These are phyloP conservation scores for Dactylellina drechsleri DNA, from an alignment of 2,329 filamentous ascomycete genomes.

Conservation along the genomic window DNA sequence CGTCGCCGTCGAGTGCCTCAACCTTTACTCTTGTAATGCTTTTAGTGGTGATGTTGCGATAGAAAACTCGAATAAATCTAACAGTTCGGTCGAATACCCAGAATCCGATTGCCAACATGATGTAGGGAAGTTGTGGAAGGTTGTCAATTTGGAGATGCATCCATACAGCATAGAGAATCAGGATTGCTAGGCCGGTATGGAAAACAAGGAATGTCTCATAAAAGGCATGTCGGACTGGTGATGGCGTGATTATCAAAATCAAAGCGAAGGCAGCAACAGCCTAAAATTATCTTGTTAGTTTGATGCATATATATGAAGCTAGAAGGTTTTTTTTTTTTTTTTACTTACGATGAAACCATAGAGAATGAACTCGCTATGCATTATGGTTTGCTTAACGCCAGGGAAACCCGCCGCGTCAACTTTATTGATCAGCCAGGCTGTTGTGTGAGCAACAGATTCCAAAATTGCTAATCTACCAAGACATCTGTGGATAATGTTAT, in stretches of 20 bases:
- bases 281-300: conserved; percentile 43
- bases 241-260: conserved; percentile 73
- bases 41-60: conserved; percentile 67
- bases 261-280: conserved; percentile 65
- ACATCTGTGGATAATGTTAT: conserved; percentile 90
- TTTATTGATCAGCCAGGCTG: conserved; percentile 79
- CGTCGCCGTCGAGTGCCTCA: conserved; percentile 81
- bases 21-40: conserved; percentile 72
- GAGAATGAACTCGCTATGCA: conserved; percentile 71
- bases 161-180: conserved; percentile 77
- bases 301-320: background rate
- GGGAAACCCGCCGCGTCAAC: conserved; percentile 72
- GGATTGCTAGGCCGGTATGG: conserved; percentile 79
- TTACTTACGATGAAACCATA: conserved; percentile 64
- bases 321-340: background rate
- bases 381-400: conserved; percentile 68
- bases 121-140: conserved; percentile 77
- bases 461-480: conserved; percentile 77
- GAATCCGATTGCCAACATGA: conserved; percentile 77
- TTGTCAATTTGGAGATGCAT: conserved; percentile 77
- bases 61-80: conserved; percentile 72
- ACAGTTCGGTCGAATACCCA: conserved; percentile 78
- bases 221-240: conserved; percentile 88
- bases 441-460: conserved; percentile 75
- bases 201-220: conserved; percentile 95